Base-by-base conservation (phyloP, 2,329 filamentous ascomycete genomes). In the Seiridium cupressi region DNA sequence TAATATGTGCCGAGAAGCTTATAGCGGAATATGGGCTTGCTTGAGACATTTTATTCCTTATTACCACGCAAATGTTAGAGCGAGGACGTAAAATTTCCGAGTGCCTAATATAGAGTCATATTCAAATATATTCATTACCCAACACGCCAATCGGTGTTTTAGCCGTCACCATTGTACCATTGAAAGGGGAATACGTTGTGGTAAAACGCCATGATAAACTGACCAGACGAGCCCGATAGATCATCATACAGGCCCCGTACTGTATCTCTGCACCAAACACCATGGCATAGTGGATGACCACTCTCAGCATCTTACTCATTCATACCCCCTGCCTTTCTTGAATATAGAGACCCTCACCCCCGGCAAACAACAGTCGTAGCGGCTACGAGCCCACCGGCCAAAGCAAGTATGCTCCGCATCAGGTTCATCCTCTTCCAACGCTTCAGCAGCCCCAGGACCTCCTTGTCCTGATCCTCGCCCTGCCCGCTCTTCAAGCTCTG, bases 1-100 rank as follows among this genome's bases (percentile, higher is more conserved):
- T 77, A 44, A 83, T 79, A 0, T 79, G 77, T 35, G 83, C 79
- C 0, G 83, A 86, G 62, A 81, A 77, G 63, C 68, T 84, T 60
- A 74, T 79, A 59, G 60, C 62, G 31, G 76, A 83, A 64, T 81
- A 83, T 65, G 66, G 65, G 3, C 68, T 81, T 18, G 68, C 58
- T 3, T 64, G 61, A 26, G 18, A 26, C 18, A 26, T 1, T 1
- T 26, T 26, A 2, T 26, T 26, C 2, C 18, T 26, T 26, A 26
- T 1, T 26, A 2, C 18, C 2, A 26, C 18, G 18, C 18, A 26
- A 26, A 26, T 26, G 18, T 26, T 26, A 26, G 18, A 26, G 18
- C 18, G 18, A 26, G 18, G 18, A 26, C 18, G 18, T 26, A 26
- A 2, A 26, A 26, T 26, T 26, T 26, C 18, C 18, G 18, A 26